Percentiles rank a stretch among this genome's conserved stretches.
Conservation (phyloP, 1,139 yeast species). For the Zygosaccharomyces sapae region DNA sequence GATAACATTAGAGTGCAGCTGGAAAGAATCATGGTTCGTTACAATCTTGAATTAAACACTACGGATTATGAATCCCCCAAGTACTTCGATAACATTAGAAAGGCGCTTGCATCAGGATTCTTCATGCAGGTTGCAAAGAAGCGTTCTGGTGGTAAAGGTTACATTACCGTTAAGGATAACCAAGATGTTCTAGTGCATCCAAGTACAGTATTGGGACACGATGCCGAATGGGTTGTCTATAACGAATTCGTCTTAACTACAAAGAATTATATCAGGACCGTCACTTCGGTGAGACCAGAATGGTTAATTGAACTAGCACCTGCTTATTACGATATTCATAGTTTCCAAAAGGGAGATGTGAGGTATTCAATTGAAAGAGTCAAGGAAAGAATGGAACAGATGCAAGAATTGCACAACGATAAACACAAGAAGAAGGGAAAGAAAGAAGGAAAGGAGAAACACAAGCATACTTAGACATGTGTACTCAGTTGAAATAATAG, state of each 20-base stretch:
- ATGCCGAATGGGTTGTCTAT: conserved; percentile 89
- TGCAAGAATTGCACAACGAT: conserved; percentile 40
- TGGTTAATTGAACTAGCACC: conserved; percentile 85
- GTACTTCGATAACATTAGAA: conserved; percentile 71
- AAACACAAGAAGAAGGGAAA: conserved; percentile 28
- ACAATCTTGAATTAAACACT: conserved; percentile 68
- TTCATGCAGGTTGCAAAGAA: conserved; percentile 97
- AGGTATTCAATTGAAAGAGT: conserved; percentile 73
- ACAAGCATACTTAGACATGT: conserved; percentile 4
- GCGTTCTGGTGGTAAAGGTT: conserved; percentile 69
- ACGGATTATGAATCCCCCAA: conserved; percentile 65
- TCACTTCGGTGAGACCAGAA: conserved; percentile 83
- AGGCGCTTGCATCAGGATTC: conserved; percentile 85
- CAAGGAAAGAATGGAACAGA: conserved; percentile 47
- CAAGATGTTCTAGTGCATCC: conserved; percentile 95
- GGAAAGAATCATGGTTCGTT: conserved; percentile 73
- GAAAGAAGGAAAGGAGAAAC: conserved; percentile 20
- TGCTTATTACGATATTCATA: conserved; percentile 68
- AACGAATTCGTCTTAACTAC: conserved; percentile 93
- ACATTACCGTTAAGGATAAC: conserved; percentile 87
- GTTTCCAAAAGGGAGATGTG: conserved; percentile 79
- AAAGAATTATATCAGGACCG: conserved; percentile 90
- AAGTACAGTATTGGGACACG: conserved; percentile 78
- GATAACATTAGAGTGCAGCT: conserved; percentile 82
- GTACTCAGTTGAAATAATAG: neutral